Percentiles rank a stretch among this genome's conserved stretches.
These are phyloP conservation scores for Beauveria australis DNA, from an alignment of 2,329 filamentous ascomycete species.

Conservation along the genomic window DNA sequence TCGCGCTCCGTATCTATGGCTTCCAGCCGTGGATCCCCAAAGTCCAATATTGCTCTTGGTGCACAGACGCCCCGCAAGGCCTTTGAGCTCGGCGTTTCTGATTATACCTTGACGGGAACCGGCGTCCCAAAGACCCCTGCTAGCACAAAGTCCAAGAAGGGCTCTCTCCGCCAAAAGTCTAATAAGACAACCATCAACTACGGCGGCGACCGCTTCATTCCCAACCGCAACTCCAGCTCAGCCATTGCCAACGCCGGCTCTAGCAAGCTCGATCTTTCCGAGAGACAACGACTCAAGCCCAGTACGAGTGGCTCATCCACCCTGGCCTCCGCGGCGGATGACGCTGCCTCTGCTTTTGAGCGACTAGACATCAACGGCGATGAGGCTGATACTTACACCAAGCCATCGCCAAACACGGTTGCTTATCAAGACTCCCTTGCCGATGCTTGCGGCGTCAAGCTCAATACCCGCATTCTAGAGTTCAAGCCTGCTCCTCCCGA, in stretches of 20 bases:
- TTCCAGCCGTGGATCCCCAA: slow-evolving; percentile 76
- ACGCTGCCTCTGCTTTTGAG: slow-evolving; percentile 71
- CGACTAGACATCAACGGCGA: slow-evolving; percentile 66
- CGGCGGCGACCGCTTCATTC: slow-evolving; percentile 87
- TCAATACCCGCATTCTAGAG: slow-evolving; percentile 90
- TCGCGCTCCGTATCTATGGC: slow-evolving; percentile 59
- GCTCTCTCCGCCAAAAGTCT: slow-evolving; percentile 42
- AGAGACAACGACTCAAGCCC: slow-evolving; percentile 66
- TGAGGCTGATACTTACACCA: slow-evolving; percentile 59
- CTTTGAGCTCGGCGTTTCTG: slow-evolving; percentile 83
- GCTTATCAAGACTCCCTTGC: slow-evolving; percentile 91
- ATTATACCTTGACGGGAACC: slow-evolving; percentile 84
- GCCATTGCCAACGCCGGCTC: slow-evolving; percentile 75
- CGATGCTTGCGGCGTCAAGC: slow-evolving; percentile 81
- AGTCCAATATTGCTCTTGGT: slow-evolving; percentile 83
- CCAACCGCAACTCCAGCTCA: slow-evolving; percentile 84
- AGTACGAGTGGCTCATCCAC: slow-evolving; percentile 63
- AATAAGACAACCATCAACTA: slow-evolving; percentile 78
- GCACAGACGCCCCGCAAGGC: slow-evolving; percentile 70
- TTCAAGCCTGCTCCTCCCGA: slow-evolving; percentile 98
- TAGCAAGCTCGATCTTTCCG: slow-evolving; percentile 67
- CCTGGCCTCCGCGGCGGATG: slow-evolving; percentile 71
- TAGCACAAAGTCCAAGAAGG: slow-evolving; percentile 50
- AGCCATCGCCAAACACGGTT: slow-evolving; percentile 76
- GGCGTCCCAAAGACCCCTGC: slow-evolving; percentile 56